Evolutionary conservation across 2,329 filamentous ascomycete genomes (phyloP), one percentile per base, ranked within the genome.

Genomic region (Apiospora aurea): DNA sequence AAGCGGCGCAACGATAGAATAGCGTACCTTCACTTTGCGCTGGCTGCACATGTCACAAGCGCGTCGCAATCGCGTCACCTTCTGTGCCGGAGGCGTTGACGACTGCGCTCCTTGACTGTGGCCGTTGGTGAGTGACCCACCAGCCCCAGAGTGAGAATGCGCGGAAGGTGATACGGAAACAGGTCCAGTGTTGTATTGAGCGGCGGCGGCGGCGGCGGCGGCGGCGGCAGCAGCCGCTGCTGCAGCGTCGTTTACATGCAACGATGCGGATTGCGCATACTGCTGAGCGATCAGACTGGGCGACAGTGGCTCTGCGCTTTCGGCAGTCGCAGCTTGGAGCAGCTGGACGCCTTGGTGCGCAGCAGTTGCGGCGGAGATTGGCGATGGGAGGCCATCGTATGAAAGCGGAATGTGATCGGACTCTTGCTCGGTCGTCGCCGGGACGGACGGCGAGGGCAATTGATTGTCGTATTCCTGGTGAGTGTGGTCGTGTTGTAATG

Each of bases 41-140:
- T 88, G 86, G 72, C 88, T 90, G 78, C 88, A 90, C 84, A 90
- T 87, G 75, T 90, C 88, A 75, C 88, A 90, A 18, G 88, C 88
- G 69, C 88, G 86, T 72, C 88, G 84, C 44, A 90, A 83, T 8
- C 88, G 86, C 41, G 87, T 90, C 66, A 87, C 81, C 80, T 89
- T 89, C 41, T 79, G 78, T 18, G 74, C 73, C 13, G 73, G 69
- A 16, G 74, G 72, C 3, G 71, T 18, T 26, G 70, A 53, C 2
- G 75, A 71, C 16, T 71, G 14, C 10, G 69, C 69, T 16, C 41
- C 57, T 34, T 41, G 69, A 41, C 38, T 24, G 38, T 68, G 57
- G 69, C 46, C 51, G 29, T 70, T 44, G 41, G 34, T 43, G 51
- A 57, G 26, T 38, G 41, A 41, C 10, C 44, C 66, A 24, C 66